Conservation (phyloP, 768 basidiomycete species). For the Kwoniella sp. region DNA sequence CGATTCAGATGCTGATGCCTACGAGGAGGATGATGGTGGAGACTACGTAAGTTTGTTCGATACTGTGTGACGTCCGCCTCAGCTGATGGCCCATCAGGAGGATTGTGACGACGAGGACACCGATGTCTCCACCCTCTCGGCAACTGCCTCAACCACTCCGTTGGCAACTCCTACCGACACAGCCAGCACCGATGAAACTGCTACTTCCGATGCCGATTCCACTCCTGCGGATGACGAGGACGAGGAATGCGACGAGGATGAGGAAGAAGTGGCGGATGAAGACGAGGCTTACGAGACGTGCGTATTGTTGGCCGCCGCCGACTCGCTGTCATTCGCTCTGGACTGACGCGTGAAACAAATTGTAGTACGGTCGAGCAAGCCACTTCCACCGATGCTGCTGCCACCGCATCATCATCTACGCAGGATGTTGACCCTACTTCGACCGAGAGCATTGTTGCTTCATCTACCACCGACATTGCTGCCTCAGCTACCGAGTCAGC, state of each 20-base stretch:
- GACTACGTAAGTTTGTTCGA: slow-evolving; percentile 14
- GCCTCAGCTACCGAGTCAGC: slow-evolving; percentile 7
- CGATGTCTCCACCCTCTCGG: slow-evolving; percentile 3
- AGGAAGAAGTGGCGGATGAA: slow-evolving; percentile 5
- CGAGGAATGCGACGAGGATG: background rate
- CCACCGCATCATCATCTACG: background rate
- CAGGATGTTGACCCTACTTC: background rate
- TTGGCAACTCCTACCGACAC: slow-evolving; percentile 5
- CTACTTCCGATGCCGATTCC: background rate
- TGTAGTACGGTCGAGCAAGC: background rate
- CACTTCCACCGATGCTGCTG: background rate
- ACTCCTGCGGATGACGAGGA: background rate
- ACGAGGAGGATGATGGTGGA: slow-evolving; percentile 17
- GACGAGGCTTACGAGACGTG: slow-evolving; percentile 20
- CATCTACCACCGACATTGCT: background rate
- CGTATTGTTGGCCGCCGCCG: background rate
- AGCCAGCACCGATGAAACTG: background rate
- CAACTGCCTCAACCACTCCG: slow-evolving; percentile 6
- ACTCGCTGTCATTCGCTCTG: background rate
- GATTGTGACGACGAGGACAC: slow-evolving; percentile 25
- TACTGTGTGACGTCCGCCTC: too few species aligned
- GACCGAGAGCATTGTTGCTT: background rate
- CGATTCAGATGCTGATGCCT: background rate
- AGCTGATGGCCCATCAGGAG: too few species aligned
- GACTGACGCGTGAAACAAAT: background rate